Base-by-base conservation (phyloP, 2,329 filamentous ascomycete species). In the Aulographum hederae region DNA sequence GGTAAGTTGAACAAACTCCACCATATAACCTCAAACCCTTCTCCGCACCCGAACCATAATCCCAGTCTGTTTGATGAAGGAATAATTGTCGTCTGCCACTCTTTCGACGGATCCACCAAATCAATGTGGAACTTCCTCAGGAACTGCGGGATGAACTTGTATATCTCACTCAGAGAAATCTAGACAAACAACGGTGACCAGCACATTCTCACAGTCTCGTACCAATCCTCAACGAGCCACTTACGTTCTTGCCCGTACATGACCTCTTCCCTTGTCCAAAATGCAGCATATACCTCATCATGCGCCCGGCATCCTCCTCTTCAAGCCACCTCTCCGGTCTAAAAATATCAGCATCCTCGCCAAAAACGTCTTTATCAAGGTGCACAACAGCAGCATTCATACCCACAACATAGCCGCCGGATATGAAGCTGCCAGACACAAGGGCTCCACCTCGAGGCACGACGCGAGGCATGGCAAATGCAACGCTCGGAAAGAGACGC, bases 361-460 rank as follows among this genome's bases (percentile, higher is more conserved):
- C 78, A 42, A 79, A 86, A 18, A 84, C 58, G 33, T 73, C 69
- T 4, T 63, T 59, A 2, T 71, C 63, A 3, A 73, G 65, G 43
- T 85, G 78, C 20, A 85, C 58, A 12, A 82, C 69, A 77, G 77
- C 84, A 0, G 78, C 69, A 32, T 70, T 80, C 46, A 71, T 78
- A 5, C 78, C 78, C 1, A 82, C 75, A 36, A 78, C 73, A 0
- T 77, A 80, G 5, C 77, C 78, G 2, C 71, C 77, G 3, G 66
- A 66, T 18, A 85, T 59, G 34, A 63, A 66, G 12, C 61, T 50
- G 2, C 73, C 75, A 1, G 65, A 63, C 32, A 82, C 73, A 27
- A 73, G 66, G 16, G 64, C 60, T 6, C 77, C 77, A 14, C 65
- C 58, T 0, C 60, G 52, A 0, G 79, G 79, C 0, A 80, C 75